Evolutionary conservation across 2,329 filamentous ascomycete genomes (phyloP), one percentile per base, ranked within the genome.

Genomic region (Colletotrichum sp.): DNA sequence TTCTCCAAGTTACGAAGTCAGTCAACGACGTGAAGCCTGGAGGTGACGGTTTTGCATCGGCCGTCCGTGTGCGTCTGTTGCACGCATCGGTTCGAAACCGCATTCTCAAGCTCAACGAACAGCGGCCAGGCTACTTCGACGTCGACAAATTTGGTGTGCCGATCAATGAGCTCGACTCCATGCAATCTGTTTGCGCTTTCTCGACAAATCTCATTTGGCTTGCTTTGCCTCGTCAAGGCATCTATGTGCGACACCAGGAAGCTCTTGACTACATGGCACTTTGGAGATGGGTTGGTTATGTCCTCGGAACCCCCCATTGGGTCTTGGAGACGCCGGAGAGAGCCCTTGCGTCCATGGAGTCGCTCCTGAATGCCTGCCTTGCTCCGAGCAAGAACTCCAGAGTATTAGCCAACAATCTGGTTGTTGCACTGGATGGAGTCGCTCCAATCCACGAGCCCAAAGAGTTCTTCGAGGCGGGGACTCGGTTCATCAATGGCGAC

Each of bases 61-160:
- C 91, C 3, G 87, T 94, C 13, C 89, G 92, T 6, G 92, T 94
- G 8, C 88, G 92, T 13, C 85, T 94, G 2, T 86, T 94, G 4
- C 93, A 94, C 78, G 90, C 92, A 1, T 89, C 90, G 1, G 92
- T 94, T 10, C 89, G 92, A 7, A 86, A 89, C 71, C 88, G 90
- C 13, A 93, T 94, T 71, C 85, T 93, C 80, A 89, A 88, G 62
- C 86, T 94, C 6, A 88, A 88, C 32, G 81, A 85, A 21, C 82
- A 87, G 61, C 84, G 87, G 16, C 90, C 91, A 0, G 87, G 87
- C 10, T 94, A 94, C 81, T 94, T 90, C 81, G 86, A 92, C 69
- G 81, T 90, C 5, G 85, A 89, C 58, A 85, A 88, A 75, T 89
- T 87, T 81, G 92, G 93, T 4, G 86, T 93, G 2, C 92, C 92